Evolutionary conservation across 148 eudicot species (phyloP).

Genomic region (Vaccinium myrtillus): DNA sequence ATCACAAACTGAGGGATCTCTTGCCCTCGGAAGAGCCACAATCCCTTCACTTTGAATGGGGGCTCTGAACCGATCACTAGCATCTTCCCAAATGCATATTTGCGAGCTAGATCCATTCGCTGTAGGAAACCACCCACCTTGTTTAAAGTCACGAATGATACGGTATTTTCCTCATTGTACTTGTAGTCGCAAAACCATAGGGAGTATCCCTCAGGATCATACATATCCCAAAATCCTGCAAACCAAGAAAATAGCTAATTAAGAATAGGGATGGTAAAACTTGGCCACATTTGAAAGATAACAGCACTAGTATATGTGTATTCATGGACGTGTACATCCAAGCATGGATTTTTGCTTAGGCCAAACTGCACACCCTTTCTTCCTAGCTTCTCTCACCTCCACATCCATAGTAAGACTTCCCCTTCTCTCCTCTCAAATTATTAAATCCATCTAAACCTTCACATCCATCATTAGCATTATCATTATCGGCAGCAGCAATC

Average conservation of each 20-base stretch:
- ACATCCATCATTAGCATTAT: no score
- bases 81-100: conserved; percentile 43
- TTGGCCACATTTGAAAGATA: not conserved
- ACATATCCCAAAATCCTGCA: conserved; percentile 82
- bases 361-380: not conserved
- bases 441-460: no score
- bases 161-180: conserved; percentile 44
- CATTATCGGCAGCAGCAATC: not conserved
- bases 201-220: conserved; percentile 48
- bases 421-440: no score
- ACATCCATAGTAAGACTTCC: not conserved
- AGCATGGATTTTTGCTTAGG: not conserved
- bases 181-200: conserved; percentile 39
- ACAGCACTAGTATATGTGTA: not conserved
- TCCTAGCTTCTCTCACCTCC: not conserved
- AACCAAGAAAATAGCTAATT: not conserved
- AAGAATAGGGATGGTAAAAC: not conserved
- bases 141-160: conserved; percentile 38
- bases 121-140: conserved; percentile 40
- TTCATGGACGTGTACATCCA: not conserved
- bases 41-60: conserved; percentile 36
- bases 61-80: conserved; percentile 30
- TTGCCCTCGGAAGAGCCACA: conserved; percentile 40
- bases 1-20: conserved; percentile 35
- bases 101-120: conserved; percentile 37